A percentile compares a stretch with the other conserved stretches of the same genome.
Evolutionary conservation across 768 basidiomycete genomes (phyloP).

Genomic region (Mycena pura): DNA sequence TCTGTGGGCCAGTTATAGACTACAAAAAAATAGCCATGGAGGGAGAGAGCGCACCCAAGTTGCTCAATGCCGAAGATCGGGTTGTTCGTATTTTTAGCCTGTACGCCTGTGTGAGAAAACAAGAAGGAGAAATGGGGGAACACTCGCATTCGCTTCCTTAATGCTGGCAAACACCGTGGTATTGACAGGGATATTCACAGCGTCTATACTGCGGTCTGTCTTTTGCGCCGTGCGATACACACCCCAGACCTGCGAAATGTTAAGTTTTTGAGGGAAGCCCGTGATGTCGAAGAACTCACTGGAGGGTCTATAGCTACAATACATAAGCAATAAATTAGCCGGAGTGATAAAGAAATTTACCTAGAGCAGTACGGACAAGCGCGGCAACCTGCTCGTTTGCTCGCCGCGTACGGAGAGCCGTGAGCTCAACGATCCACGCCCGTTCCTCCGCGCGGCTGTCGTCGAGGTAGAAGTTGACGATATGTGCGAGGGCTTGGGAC

Average conservation of each 20-base stretch:
- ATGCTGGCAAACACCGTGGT: slow-evolving; percentile 45
- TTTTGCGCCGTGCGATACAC: slow-evolving; percentile 46
- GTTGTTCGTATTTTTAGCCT: slow-evolving; percentile 33
- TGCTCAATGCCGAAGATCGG: slow-evolving; percentile 42
- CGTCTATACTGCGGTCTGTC: slow-evolving; percentile 33
- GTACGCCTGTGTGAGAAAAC: too few relatives aligned
- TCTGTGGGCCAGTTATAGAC: slow-evolving; percentile 20
- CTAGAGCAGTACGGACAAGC: slow-evolving; percentile 55
- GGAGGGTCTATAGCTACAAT: slow-evolving; percentile 41
- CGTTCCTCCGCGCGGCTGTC: slow-evolving; percentile 42
- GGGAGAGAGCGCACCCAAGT: slow-evolving; percentile 34
- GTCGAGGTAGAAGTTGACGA: slow-evolving; percentile 67
- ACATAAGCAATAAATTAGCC: neutral
- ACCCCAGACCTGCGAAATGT: slow-evolving; percentile 41
- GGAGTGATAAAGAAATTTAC: slow-evolving; percentile 34
- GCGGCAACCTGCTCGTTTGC: slow-evolving; percentile 41
- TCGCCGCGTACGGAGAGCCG: slow-evolving; percentile 32
- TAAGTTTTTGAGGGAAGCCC: neutral
- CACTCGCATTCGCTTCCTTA: slow-evolving; percentile 47
- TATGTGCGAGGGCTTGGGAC: slow-evolving; percentile 60
- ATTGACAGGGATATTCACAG: slow-evolving; percentile 34
- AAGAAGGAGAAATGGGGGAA: slow-evolving; percentile 22
- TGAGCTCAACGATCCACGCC: slow-evolving; percentile 47
- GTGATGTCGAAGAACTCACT: slow-evolving; percentile 29
- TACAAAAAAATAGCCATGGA: neutral